Evolutionary conservation across 1,139 yeast genomes (phyloP).

Genomic region (Suzukiozyma palmioleophila): DNA sequence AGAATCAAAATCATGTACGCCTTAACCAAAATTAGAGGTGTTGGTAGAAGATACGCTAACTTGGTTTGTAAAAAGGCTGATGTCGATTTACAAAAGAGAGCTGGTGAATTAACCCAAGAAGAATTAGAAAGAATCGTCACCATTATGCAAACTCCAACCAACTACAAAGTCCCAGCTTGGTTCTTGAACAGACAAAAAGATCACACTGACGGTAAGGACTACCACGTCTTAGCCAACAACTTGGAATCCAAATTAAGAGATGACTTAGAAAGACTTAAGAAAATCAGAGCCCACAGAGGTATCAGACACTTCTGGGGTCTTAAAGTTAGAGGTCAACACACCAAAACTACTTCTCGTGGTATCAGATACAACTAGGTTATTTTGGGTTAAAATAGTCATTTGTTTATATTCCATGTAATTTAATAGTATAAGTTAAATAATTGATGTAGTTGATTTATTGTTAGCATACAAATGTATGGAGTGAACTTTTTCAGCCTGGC

Average conservation of each 20-base stretch:
- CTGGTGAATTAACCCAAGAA: conserved; percentile 99
- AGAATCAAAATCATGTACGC: conserved; percentile 99
- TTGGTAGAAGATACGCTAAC: conserved; percentile 99
- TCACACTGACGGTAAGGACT: conserved; percentile 97
- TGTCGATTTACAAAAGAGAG: conserved; percentile 97
- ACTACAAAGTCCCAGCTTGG: conserved; percentile 99
- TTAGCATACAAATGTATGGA: too few relatives aligned
- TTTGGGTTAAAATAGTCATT: background rate
- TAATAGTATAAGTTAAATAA: conserved; percentile 4
- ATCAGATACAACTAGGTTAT: conserved; percentile 4
- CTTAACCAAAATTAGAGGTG: conserved; percentile 99
- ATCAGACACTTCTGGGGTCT: conserved; percentile 99
- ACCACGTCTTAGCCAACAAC: conserved; percentile 98
- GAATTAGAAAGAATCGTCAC: conserved; percentile 99
- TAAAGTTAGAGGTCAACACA: conserved; percentile 98
- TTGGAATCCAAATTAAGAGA: conserved; percentile 99
- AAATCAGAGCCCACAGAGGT: conserved; percentile 99
- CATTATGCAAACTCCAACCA: conserved; percentile 99
- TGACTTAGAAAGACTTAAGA: conserved; percentile 99
- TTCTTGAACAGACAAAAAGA: conserved; percentile 99
- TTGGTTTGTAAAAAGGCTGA: conserved; percentile 99
- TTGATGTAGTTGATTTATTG: too few relatives aligned
- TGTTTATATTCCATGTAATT: conserved; percentile 4
- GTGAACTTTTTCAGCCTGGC: too few relatives aligned
- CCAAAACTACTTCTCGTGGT: conserved; percentile 99